These are phyloP conservation scores for Dactylellina leptospora DNA, from an alignment of 2,329 filamentous ascomycete species.

Conservation along the genomic window DNA sequence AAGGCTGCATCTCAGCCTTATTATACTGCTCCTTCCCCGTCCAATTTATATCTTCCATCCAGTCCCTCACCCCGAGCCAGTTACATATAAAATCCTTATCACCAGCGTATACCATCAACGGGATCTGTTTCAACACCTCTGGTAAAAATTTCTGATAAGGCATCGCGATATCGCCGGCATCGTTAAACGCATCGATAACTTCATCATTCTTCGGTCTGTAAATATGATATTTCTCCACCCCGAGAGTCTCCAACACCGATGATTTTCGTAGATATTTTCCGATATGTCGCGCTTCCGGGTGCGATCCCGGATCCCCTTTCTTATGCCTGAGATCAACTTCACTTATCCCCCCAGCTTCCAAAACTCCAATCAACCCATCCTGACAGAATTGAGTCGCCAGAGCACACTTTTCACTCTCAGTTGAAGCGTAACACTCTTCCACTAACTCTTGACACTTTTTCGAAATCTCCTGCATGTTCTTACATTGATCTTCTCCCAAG, in stretches of 20 bases:
- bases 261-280: conserved; percentile 84
- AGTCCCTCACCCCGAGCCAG: conserved; percentile 97
- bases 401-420: conserved; percentile 90
- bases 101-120: conserved; percentile 91
- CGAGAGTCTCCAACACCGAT: conserved; percentile 83
- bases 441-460: conserved; percentile 90
- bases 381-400: conserved; percentile 98
- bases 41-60: conserved; percentile 94
- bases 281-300: conserved; percentile 87
- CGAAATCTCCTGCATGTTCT: conserved; percentile 89
- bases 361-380: conserved; percentile 90
- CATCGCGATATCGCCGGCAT: conserved; percentile 98
- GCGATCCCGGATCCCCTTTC: conserved; percentile 83
- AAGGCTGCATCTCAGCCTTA: conserved; percentile 73
- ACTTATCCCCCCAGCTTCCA: conserved; percentile 91
- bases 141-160: conserved; percentile 93
- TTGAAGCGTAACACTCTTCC: conserved; percentile 86
- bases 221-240: conserved; percentile 84
- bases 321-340: conserved; percentile 96
- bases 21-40: conserved; percentile 82
- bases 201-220: conserved; percentile 99
- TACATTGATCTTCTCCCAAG: conserved; percentile 77
- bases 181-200: conserved; percentile 97
- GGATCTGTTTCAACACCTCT: conserved; percentile 84
- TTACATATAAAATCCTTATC: conserved; percentile 92